A percentile compares a stretch with the other conserved stretches of the same genome.
phyloP scores from a whole-genome alignment of 2,329 filamentous ascomycete species.

The Colletotrichum abscissum region DNA sequence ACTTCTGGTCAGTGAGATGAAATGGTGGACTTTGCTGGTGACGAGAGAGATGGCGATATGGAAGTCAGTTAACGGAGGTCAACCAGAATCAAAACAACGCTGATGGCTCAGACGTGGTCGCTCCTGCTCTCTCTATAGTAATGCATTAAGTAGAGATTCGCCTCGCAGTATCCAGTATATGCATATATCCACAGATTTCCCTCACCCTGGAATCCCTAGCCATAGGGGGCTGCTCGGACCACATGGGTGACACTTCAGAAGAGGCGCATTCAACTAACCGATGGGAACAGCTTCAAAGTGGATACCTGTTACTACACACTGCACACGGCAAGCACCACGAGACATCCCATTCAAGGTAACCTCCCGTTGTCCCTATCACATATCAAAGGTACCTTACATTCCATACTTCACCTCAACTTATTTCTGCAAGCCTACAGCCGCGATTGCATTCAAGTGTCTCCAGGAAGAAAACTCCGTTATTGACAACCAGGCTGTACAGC shows the following conservation, averaged over 20 bases:
- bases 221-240: neutral
- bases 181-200: neutral
- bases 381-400: neutral
- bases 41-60: neutral
- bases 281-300: constrained; percentile 7
- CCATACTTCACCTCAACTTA: neutral
- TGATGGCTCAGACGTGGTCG: constrained; percentile 23
- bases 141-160: neutral
- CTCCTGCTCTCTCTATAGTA: neutral
- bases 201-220: neutral
- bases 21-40: constrained; percentile 6
- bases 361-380: neutral
- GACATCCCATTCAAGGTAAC: constrained; percentile 21
- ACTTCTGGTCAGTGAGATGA: neutral
- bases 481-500: neutral
- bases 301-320: neutral
- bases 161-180: constrained; percentile 1
- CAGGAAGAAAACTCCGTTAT: neutral
- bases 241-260: neutral
- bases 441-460: neutral
- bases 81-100: constrained; percentile 27
- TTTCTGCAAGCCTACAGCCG: neutral
- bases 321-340: constrained; percentile 28
- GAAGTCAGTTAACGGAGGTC: constrained; percentile 8
- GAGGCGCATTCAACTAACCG: constrained; percentile 30